Evolutionary conservation across 2,329 filamentous ascomycete species (phyloP), one percentile per base, ranked within the genome.

Genomic region (Furcasterigmium sp.): DNA sequence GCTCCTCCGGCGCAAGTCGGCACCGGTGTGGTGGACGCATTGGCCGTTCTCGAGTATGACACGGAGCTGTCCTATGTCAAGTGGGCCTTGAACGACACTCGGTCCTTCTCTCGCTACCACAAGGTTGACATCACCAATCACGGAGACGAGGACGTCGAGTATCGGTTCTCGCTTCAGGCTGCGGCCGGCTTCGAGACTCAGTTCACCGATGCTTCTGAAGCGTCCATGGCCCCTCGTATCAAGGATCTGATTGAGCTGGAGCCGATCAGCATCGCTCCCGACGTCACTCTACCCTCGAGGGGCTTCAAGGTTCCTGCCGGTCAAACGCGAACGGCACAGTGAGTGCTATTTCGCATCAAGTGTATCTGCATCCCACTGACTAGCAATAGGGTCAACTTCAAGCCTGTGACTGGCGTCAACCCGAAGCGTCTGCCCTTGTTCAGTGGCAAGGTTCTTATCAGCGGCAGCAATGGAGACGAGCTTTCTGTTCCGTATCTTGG

Each of bases 41-140:
- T 42, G 7, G 26, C 39, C 18, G 46, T 49, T 3, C 35, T 47
- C 11, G 42, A 47, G 20, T 38, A 62, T 26, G 59, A 51, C 3
- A 64, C 60, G 6, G 46, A 56, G 17, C 50, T 69, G 26, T 55
- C 58, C 15, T 57, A 58, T 3, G 58, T 56, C 28, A 64, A 61
- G 42, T 58, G 69, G 26, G 56, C 57, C 4, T 64, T 70, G 49
- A 70, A 70, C 46, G 67, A 70, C 44, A 69, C 65, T 19, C 54
- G 58, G 28, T 52, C 68, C 46, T 62, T 69, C 39, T 45, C 53
- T 20, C 43, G 47, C 7, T 50, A 51, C 26, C 53, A 56, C 39
- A 30, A 44, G 18, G 43, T 56, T 8, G 25, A 46, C 38, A 59
- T 70, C 48, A 61, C 57, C 43, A 70, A 70, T 51, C 54, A 54